Evolutionary conservation across 2,329 filamentous ascomycete genomes (phyloP), one percentile per base, ranked within the genome.

Genomic region (Knufia fluminis): DNA sequence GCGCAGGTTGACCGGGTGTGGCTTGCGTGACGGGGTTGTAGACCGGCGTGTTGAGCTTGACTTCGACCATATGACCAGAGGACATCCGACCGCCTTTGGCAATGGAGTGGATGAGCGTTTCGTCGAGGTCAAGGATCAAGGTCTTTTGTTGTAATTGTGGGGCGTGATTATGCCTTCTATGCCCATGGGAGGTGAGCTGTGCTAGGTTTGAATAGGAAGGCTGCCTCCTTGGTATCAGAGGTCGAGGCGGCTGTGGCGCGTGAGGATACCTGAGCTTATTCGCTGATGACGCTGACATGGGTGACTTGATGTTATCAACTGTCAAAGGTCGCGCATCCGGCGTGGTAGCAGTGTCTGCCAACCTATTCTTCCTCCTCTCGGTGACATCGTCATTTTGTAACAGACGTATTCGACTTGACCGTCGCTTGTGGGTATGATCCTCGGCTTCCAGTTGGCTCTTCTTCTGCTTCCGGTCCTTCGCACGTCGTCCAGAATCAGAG

Each of bases 21-120:
- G 51, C 50, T 33, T 57, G 55, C 24, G 69, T 61, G 42, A 79
- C 77, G 48, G 80, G 82, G 19, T 40, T 48, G 16, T 22, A 26
- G 39, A 87, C 77, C 70, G 54, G 80, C 51, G 83, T 83, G 64
- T 85, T 86, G 53, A 95, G 76, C 60, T 89, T 89, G 55, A 98
- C 92, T 70, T 98, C 92, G 46, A 98, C 90, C 92, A 98, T 98
- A 69, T 98, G 92, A 16, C 92, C 92, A 17, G 87, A 91, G 60
- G 87, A 91, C 83, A 95, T 95, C 52, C 91, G 80, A 47, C 91
- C 90, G 24, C 92, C 92, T 66, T 96, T 96, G 53, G 91, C 90
- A 77, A 97, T 89, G 67, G 89, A 96, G 74, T 98, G 92, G 58
- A 98, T 98, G 58, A 98, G 71, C 0, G 92, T 98, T 69, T 98